Percentiles rank a stretch among this genome's conserved stretches.
Conservation (phyloP, 306 rosid genomes). For the Dryas drummondii region DNA sequence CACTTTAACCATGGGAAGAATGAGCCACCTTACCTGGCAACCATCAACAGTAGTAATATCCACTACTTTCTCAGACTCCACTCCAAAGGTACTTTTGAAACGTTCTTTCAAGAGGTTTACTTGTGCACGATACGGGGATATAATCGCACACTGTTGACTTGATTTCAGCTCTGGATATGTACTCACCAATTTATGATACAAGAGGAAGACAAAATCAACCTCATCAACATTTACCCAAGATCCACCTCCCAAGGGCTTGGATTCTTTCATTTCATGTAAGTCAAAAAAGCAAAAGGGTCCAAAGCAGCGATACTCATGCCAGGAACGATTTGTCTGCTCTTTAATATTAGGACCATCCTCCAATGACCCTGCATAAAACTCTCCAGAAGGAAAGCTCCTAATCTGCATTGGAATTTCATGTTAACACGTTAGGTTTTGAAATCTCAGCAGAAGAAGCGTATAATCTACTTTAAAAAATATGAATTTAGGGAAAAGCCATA, state of each 20-base stretch:
- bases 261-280: slow-evolving; percentile 71
- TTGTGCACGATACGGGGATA: slow-evolving; percentile 85
- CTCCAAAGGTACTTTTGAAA: slow-evolving; percentile 66
- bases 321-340: slow-evolving; percentile 55
- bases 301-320: slow-evolving; percentile 82
- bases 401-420: slow-evolving; percentile 46
- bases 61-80: slow-evolving; percentile 70
- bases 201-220: slow-evolving; percentile 77
- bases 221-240: slow-evolving; percentile 77
- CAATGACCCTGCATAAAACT: slow-evolving; percentile 77
- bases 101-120: slow-evolving; percentile 76
- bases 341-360: slow-evolving; percentile 66
- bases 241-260: slow-evolving; percentile 66
- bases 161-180: slow-evolving; percentile 68
- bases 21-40: slow-evolving; percentile 69
- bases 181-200: slow-evolving; percentile 71
- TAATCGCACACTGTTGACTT: slow-evolving; percentile 73
- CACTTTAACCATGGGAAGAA: slow-evolving; percentile 3
- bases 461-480: not conserved
- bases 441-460: not conserved
- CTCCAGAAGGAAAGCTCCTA: slow-evolving; percentile 83
- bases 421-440: too few relatives aligned
- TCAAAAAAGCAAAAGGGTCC: slow-evolving; percentile 91
- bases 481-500: not conserved
- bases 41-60: slow-evolving; percentile 92